phyloP scores from a whole-genome alignment of 116 monocot species.

The Zostera marina region DNA sequence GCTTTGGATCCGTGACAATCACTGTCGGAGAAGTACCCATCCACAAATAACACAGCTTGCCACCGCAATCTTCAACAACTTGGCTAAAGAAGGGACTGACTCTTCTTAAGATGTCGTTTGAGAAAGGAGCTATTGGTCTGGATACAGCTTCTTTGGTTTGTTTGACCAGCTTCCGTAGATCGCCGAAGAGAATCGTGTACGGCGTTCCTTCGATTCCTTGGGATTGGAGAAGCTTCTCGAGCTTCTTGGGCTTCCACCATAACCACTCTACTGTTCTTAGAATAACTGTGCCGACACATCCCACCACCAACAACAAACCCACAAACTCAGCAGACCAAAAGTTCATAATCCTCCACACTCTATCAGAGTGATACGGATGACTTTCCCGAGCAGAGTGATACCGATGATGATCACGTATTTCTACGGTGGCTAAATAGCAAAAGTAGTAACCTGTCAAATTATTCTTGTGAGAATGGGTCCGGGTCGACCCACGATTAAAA shows the following conservation, averaged over 20 bases:
- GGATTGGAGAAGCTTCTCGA: slow-evolving; percentile 15
- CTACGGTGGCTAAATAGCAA: no score
- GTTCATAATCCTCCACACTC: no score
- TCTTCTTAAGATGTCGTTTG: slow-evolving; percentile 21
- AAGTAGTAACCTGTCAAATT: no score
- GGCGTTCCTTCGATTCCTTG: slow-evolving; percentile 24
- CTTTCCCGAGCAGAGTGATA: no score
- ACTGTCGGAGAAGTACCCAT: slow-evolving; percentile 17
- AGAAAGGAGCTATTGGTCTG: slow-evolving; percentile 15
- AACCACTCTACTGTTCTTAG: slow-evolving; percentile 8
- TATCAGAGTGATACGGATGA: no score
- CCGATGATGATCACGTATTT: no score
- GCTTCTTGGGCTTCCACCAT: slow-evolving; percentile 22
- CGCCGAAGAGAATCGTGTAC: slow-evolving; percentile 20
- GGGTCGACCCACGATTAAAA: no score
- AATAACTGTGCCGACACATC: no score
- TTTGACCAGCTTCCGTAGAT: slow-evolving; percentile 8
- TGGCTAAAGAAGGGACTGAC: slow-evolving; percentile 9
- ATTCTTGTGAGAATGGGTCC: no score
- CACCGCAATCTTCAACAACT: slow-evolving; percentile 18
- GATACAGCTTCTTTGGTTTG: slow-evolving; percentile 11
- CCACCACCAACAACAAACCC: no score
- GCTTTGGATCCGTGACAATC: slow-evolving; percentile 12
- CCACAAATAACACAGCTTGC: slow-evolving; percentile 15
- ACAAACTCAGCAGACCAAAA: no score